Base-by-base conservation (phyloP, 768 basidiomycete species). In the Boletus subcaerulescens region DNA sequence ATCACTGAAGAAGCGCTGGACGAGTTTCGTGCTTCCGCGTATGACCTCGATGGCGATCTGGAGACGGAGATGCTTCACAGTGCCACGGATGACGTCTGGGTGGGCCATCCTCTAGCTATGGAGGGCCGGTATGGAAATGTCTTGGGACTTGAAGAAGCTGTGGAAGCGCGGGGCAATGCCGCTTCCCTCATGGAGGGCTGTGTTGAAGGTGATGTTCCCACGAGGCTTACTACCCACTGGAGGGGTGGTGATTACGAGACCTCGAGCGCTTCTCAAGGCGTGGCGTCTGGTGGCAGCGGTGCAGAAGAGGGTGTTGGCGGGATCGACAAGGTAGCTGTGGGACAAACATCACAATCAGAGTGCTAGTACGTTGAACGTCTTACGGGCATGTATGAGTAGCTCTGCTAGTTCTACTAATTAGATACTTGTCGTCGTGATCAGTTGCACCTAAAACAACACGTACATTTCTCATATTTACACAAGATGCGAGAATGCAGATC, bases 31-130 rank as follows among this genome's bases (percentile, higher is more conserved):
- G 55, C 50, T 5, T 62, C 63, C 1, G 60, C 65, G 17, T 68
- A 69, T 4, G 67, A 68, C 41, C 61, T 68, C 5, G 67, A 68
- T 41, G 53, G 52, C n/a, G 65, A 67, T 22, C 24, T 67, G 48
- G 61, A 63, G 55, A 33, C 44, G 15, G 65, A 63, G 59, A 67
- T 67, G 65, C 22, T 68, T 22, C 59, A 66, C 24, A 61, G 59
- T 5, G 63, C 59, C 11, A 50, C 42, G 44, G 61, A 68, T 24
- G 66, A 68, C 44, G 18, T 55, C 11, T 63, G 61, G 58, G 7
- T 43, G 10, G 46, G 52, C 1, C 65, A 36, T 38, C 22, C 39
- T 9, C 20, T 63, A 4, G 60, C 47, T 40, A 10, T 67, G n/a
- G 66, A 48, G 48, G 46, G 50, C 5, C 43, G 45, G 33, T 48